Percentiles rank a stretch among this genome's conserved stretches.
phyloP scores from a whole-genome alignment of 805 yeast genomes.

The Saccharomycopsis javanensis region DNA sequence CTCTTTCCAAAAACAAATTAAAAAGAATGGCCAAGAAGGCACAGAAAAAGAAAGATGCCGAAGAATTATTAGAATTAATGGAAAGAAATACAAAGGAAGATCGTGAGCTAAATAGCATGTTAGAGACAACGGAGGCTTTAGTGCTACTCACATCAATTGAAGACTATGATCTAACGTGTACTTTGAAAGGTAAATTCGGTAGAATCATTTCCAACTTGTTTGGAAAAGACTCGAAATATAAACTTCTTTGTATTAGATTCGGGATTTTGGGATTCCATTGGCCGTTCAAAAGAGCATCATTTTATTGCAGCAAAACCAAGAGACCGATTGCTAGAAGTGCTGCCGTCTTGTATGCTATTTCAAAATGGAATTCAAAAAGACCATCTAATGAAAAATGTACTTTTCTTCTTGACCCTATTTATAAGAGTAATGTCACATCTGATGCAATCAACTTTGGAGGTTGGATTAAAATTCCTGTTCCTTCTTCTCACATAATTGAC shows the following conservation, averaged over 20 bases:
- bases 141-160: neutral
- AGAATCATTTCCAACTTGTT: neutral
- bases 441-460: constrained; percentile 2
- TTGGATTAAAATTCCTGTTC: neutral
- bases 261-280: neutral
- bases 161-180: neutral
- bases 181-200: neutral
- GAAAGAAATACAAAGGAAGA: neutral
- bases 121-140: neutral
- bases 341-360: neutral
- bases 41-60: neutral
- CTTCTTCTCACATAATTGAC: neutral
- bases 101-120: neutral
- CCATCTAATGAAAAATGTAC: neutral
- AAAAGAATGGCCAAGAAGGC: constrained; percentile 2
- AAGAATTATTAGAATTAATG: neutral
- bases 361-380: neutral
- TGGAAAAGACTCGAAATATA: neutral
- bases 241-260: neutral
- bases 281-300: constrained; percentile 1
- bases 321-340: constrained; percentile 2
- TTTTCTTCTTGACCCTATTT: neutral
- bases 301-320: neutral
- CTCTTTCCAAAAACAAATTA: neutral
- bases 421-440: neutral